phyloP scores from a whole-genome alignment of 352 stramenopile species.

The Pythium scleroteichum region DNA sequence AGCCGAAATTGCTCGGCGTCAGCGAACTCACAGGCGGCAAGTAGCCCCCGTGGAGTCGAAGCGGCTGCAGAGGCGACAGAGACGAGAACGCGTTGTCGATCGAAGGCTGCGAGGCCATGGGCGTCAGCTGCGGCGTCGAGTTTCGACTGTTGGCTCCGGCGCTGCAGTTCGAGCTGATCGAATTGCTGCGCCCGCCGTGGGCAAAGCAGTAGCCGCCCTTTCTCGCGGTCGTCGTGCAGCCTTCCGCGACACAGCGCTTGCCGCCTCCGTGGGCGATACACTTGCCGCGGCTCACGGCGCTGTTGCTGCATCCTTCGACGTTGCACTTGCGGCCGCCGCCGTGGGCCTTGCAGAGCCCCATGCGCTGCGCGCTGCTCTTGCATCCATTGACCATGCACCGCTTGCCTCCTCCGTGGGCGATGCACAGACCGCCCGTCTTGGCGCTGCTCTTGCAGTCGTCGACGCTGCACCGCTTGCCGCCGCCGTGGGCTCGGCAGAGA shows the following conservation, averaged over 20 bases:
- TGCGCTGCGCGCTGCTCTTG: constrained; percentile 75
- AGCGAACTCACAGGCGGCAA: constrained; percentile 21
- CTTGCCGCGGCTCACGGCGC: constrained; percentile 78
- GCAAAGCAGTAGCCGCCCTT: constrained; percentile 85
- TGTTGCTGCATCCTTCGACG: constrained; percentile 66
- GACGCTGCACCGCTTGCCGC: constrained; percentile 73
- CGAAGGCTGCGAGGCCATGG: constrained; percentile 11
- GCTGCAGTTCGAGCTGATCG: constrained; percentile 3
- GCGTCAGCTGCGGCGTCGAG: constrained; percentile 24
- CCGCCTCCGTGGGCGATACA: constrained; percentile 84
- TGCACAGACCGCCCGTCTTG: constrained; percentile 83
- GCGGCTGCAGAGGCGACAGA: constrained; percentile 25
- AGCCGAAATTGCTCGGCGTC: constrained; percentile 2
- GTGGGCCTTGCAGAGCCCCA: constrained; percentile 85
- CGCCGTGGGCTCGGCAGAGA: constrained; percentile 81
- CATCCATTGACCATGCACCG: constrained; percentile 72
- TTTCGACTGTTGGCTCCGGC: background rate
- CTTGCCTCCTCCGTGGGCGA: constrained; percentile 81
- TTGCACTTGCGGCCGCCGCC: constrained; percentile 78
- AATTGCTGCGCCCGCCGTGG: constrained; percentile 54
- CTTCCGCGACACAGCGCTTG: constrained; percentile 74
- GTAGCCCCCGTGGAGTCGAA: constrained; percentile 14
- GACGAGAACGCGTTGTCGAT: constrained; percentile 1
- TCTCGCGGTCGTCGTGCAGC: constrained; percentile 75
- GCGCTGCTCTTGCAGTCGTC: constrained; percentile 74